Percentiles rank a stretch among this genome's conserved stretches.
These are phyloP conservation scores for Knoxdaviesia proteae DNA, from an alignment of 2,329 filamentous ascomycete species.

Conservation along the genomic window DNA sequence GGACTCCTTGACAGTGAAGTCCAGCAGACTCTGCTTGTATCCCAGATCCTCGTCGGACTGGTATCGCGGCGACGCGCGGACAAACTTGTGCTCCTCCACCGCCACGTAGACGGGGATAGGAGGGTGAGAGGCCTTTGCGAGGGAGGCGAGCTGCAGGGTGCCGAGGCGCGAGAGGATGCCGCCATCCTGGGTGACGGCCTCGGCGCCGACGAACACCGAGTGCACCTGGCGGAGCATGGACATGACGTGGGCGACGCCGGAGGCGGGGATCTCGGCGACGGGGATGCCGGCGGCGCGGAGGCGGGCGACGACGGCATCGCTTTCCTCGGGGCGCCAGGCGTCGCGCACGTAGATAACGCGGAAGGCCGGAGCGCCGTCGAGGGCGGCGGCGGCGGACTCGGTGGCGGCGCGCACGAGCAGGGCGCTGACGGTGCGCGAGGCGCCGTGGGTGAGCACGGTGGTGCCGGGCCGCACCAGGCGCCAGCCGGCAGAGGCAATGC, in stretches of 20 bases:
- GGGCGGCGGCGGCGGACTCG: constrained; percentile 26
- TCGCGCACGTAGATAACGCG: constrained; percentile 62
- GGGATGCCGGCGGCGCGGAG: constrained; percentile 57
- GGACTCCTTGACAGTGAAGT: constrained; percentile 38
- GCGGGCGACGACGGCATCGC: constrained; percentile 46
- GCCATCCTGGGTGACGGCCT: constrained; percentile 85
- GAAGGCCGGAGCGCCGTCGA: constrained; percentile 43
- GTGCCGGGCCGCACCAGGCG: constrained; percentile 60
- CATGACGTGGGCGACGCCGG: constrained; percentile 64
- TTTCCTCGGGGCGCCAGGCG: constrained; percentile 34
- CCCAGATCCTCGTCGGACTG: constrained; percentile 51
- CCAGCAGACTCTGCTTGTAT: constrained; percentile 54
- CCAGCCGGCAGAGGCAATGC: constrained; percentile 61
- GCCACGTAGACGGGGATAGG: constrained; percentile 69
- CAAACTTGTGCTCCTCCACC: constrained; percentile 92
- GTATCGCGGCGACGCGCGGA: constrained; percentile 51
- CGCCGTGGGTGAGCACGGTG: constrained; percentile 78
- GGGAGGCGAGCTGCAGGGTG: constrained; percentile 62
- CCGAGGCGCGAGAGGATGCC: constrained; percentile 81
- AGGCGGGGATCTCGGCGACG: constrained; percentile 39
- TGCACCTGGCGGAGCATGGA: constrained; percentile 34
- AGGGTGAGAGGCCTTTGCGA: constrained; percentile 42
- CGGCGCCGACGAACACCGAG: constrained; percentile 45
- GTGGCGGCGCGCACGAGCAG: constrained; percentile 45
- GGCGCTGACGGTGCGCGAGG: constrained; percentile 63